Conservation (phyloP, 192 early-diverging fungal species). For the Cladochytrium replicatum region DNA sequence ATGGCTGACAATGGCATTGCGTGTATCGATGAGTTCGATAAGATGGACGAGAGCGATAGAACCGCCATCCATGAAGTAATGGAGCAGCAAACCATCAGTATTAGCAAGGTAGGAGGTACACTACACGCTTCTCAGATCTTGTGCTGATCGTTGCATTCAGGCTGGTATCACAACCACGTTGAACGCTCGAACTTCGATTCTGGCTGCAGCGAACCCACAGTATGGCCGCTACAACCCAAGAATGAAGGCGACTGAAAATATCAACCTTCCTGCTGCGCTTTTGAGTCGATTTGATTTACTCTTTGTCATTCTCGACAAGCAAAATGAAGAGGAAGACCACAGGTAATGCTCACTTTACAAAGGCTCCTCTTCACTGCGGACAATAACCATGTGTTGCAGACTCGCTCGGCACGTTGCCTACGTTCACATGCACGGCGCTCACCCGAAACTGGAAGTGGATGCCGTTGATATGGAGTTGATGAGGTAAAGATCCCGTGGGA, state of each 20-base stretch:
- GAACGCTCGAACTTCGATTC: constrained; percentile 88
- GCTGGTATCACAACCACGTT: constrained; percentile 97
- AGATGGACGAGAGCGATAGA: constrained; percentile 95
- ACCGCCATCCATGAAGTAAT: constrained; percentile 99
- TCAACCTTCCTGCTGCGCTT: constrained; percentile 92
- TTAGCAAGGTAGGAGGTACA: constrained; percentile 59
- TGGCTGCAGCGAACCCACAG: constrained; percentile 95
- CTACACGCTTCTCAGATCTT: not conserved
- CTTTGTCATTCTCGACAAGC: constrained; percentile 84
- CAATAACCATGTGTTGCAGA: constrained; percentile 5
- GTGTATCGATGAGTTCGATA: constrained; percentile 99
- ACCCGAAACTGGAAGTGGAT: constrained; percentile 53
- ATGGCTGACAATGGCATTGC: constrained; percentile 96
- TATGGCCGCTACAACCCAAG: constrained; percentile 86
- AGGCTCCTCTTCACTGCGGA: not conserved
- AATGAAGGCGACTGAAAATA: constrained; percentile 84
- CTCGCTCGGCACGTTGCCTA: constrained; percentile 87
- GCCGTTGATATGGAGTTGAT: constrained; percentile 67
- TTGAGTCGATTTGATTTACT: constrained; percentile 88
- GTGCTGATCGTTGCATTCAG: constrained; percentile 6
- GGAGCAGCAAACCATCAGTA: constrained; percentile 99
- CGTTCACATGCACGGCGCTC: constrained; percentile 76
- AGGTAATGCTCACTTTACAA: too few species aligned
- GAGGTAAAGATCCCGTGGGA: constrained; percentile 29
- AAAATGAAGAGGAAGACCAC: constrained; percentile 64